Conservation (phyloP, 2,329 filamentous ascomycete genomes). For the Fusarium sp. region DNA sequence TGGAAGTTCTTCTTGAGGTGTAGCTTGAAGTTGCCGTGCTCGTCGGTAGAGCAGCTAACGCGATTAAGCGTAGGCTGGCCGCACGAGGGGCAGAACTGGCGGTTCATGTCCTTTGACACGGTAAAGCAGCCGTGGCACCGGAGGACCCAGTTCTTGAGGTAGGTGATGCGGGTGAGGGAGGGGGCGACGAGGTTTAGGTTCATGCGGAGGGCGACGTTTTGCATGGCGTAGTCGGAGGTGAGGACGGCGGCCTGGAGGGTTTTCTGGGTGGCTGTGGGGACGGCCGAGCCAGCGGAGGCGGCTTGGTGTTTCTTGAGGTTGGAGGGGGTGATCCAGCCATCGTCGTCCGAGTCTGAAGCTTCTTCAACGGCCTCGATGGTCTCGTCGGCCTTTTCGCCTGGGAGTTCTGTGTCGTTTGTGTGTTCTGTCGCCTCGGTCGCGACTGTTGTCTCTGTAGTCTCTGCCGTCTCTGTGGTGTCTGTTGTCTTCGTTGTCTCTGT, state of each 20-base stretch:
- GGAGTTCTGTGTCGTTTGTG: neutral
- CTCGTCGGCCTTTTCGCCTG: conserved; percentile 36
- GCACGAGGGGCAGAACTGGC: conserved; percentile 94
- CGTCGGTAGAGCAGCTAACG: conserved; percentile 87
- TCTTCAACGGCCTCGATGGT: conserved; percentile 50
- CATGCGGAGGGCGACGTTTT: conserved; percentile 95
- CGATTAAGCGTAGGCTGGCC: conserved; percentile 90
- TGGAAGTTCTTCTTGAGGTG: conserved; percentile 96
- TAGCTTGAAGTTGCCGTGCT: conserved; percentile 84
- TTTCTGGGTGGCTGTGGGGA: conserved; percentile 67
- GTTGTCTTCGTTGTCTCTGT: conserved; percentile 13
- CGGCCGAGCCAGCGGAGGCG: conserved; percentile 68
- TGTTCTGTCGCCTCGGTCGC: conserved; percentile 3
- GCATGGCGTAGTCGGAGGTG: conserved; percentile 97
- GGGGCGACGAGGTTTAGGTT: conserved; percentile 92
- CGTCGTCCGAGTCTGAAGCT: conserved; percentile 66
- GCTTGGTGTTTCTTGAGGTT: conserved; percentile 91
- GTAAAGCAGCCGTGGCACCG: conserved; percentile 96
- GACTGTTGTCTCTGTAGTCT: neutral
- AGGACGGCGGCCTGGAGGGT: conserved; percentile 91
- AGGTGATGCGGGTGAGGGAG: conserved; percentile 83
- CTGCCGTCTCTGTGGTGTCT: conserved; percentile 8
- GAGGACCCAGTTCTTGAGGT: conserved; percentile 89
- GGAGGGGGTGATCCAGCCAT: conserved; percentile 93
- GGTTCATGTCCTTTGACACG: conserved; percentile 84